Base-by-base conservation (phyloP, 495 filamentous ascomycete species). In the Cryomyces antarcticus region DNA sequence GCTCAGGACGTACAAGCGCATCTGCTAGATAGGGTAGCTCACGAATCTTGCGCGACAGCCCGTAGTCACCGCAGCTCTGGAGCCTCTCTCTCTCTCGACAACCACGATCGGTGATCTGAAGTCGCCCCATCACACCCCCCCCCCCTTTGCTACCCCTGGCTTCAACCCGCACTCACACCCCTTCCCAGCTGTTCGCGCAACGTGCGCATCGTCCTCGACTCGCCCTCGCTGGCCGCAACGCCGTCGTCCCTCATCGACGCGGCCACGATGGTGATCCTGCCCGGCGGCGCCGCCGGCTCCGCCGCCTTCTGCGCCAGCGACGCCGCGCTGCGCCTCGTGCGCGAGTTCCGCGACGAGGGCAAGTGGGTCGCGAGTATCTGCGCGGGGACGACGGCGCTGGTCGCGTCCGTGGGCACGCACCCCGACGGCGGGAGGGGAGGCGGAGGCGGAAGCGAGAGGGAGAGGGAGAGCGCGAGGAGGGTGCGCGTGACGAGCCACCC, bases 311-410 rank as follows among this genome's bases (percentile, higher is more conserved):
- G 17, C 17, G 17, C 17, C 17, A 24, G 17, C 17, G 17, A 24
- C 1, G 17, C 17, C 17, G 17, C 17, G 17, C 17, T 53, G 7
- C 28, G 46, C 10, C 29, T 56, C 4, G 45, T 58, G 10, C 29
- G 31, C 24, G 24, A 37, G 4, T 58, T 49, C 46, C 40, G 47
- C 5, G 31, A 33, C 2, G 44, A 31, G 9, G 49, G 44, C 1
- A 52, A 52, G 29, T 48, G 24, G 11, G 51, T 54, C 5, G 53
- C 42, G 6, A 47, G 44, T 0, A 58, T 58, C 13, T 58, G 55
- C 30, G 55, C 55, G 17, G 55, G 39, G 7, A 56, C 55, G 24
- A 58, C 48, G 37, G 53, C 51, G 44, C 31, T 58, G 17, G 55
- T 58, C 28, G 45, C 35, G 24, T 42, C 30, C 5, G 5, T 27